A percentile compares a stretch with the other conserved stretches of the same genome.
Conservation (phyloP, 306 rosid genomes). For the Carpinus viminea region DNA sequence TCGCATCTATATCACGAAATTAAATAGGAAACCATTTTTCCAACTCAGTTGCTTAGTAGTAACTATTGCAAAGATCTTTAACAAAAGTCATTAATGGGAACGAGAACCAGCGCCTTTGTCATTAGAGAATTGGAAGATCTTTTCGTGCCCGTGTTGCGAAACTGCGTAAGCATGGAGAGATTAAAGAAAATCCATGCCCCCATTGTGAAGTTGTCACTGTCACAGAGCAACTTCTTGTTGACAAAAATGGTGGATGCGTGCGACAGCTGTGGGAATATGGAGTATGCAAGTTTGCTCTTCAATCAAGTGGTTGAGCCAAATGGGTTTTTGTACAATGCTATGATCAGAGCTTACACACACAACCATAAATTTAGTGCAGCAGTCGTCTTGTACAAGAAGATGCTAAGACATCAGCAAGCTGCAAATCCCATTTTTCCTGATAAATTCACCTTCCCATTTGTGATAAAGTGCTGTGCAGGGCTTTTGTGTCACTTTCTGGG, state of each 20-base stretch:
- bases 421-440: constrained; percentile 39
- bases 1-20: neutral
- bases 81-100: constrained; percentile 24
- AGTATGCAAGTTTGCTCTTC: constrained; percentile 53
- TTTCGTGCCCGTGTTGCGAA: constrained; percentile 47
- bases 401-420: constrained; percentile 38
- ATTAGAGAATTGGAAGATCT: constrained; percentile 55
- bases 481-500: constrained; percentile 47
- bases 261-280: constrained; percentile 39
- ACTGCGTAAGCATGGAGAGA: constrained; percentile 29
- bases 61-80: neutral
- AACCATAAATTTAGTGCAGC: constrained; percentile 34
- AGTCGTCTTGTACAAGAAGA: constrained; percentile 47
- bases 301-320: constrained; percentile 53
- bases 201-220: constrained; percentile 47
- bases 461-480: constrained; percentile 62
- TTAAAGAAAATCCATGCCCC: constrained; percentile 60
- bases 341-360: constrained; percentile 62
- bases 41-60: neutral
- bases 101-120: constrained; percentile 8
- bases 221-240: constrained; percentile 70
- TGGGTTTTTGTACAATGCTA: constrained; percentile 56
- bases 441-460: constrained; percentile 71
- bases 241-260: constrained; percentile 73
- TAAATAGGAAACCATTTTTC: neutral